Evolutionary conservation across 2,329 filamentous ascomycete genomes (phyloP).

Genomic region (Hawksworthiomyces lignivorus): DNA sequence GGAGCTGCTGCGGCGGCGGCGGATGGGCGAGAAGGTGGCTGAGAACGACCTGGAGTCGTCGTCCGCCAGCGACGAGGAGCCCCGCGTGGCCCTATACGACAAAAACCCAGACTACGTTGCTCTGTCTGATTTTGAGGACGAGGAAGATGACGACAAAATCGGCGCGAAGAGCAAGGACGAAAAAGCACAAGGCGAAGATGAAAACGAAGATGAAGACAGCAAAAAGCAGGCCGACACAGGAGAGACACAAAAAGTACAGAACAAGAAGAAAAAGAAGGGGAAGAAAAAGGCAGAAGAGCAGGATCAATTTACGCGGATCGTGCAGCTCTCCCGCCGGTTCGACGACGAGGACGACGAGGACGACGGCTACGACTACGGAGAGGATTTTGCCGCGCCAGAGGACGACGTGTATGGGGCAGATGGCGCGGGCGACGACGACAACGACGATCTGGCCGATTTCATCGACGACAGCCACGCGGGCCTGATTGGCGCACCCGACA

Average conservation of each 20-base stretch:
- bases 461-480: slow-evolving; percentile 40
- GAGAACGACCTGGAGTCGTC: slow-evolving; percentile 13
- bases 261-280: slow-evolving; percentile 4
- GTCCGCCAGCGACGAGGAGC: slow-evolving; percentile 9
- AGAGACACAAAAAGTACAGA: neutral
- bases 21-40: slow-evolving; percentile 21
- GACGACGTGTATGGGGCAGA: neutral
- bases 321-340: slow-evolving; percentile 3
- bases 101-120: slow-evolving; percentile 22
- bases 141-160: slow-evolving; percentile 23
- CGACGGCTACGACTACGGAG: slow-evolving; percentile 6
- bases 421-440: neutral
- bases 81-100: slow-evolving; percentile 21
- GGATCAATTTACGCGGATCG: neutral
- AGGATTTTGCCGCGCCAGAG: neutral
- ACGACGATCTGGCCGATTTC: slow-evolving; percentile 45
- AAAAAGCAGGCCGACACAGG: neutral
- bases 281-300: slow-evolving; percentile 2
- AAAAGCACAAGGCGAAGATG: neutral
- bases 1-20: slow-evolving; percentile 23
- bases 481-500: slow-evolving; percentile 13
- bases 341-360: slow-evolving; percentile 7
- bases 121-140: slow-evolving; percentile 25
- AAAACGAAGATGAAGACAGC: neutral
- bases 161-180: no score